Evolutionary conservation across 257 asterid species (phyloP).

Genomic region (Craterostigma plantagineum): DNA sequence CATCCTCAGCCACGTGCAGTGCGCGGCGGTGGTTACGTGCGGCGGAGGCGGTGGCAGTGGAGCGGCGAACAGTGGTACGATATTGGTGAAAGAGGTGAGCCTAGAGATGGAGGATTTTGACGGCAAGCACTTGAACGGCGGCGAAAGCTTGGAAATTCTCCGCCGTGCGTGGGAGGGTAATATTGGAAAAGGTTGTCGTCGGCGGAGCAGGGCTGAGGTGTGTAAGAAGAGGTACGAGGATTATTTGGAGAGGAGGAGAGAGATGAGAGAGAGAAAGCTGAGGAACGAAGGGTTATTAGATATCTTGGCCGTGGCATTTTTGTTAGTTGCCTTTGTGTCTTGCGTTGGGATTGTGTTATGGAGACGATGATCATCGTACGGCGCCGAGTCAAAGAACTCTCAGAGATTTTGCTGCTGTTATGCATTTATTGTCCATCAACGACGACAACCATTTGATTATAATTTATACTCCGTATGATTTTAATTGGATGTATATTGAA

Average conservation of each 20-base stretch:
- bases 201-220: slow-evolving; percentile 18
- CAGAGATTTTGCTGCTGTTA: too few species aligned
- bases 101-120: slow-evolving; percentile 66
- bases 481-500: too few species aligned
- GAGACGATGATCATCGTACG: too few species aligned
- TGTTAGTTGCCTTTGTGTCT: slow-evolving; percentile 28
- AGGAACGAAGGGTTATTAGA: slow-evolving; percentile 52
- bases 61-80: slow-evolving; percentile 40
- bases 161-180: slow-evolving; percentile 48
- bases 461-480: too few species aligned
- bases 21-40: slow-evolving; percentile 40
- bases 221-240: slow-evolving; percentile 24
- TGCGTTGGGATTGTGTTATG: slow-evolving; percentile 10
- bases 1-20: slow-evolving; percentile 13
- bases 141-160: slow-evolving; percentile 59
- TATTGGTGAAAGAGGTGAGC: slow-evolving; percentile 62
- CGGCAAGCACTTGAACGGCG: slow-evolving; percentile 55
- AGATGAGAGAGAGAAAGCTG: slow-evolving; percentile 35
- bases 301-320: slow-evolving; percentile 35
- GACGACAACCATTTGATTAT: too few species aligned
- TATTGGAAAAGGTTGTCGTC: slow-evolving; percentile 23
- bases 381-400: too few species aligned
- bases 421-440: too few species aligned
- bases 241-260: slow-evolving; percentile 37
- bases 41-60: slow-evolving; percentile 48